Base-by-base conservation (phyloP, 148 eudicot species). In the Vaccinium myrtillus region DNA sequence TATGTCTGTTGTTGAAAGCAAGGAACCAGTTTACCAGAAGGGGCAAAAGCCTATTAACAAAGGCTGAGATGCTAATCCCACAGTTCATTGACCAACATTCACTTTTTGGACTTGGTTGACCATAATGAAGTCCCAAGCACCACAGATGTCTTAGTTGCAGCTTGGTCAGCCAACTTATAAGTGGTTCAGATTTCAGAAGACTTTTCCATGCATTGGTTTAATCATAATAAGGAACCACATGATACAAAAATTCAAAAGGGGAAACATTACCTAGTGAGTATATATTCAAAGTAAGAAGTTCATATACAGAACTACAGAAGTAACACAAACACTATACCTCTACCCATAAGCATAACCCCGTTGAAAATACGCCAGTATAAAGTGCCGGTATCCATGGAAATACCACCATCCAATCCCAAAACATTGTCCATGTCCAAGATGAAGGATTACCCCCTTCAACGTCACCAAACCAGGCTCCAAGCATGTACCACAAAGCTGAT, bases 301-400 rank as follows among this genome's bases (percentile, higher is more conserved):
- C 43, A 51, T 18, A 15, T 5, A 30, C 49, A 0, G 3, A 16
- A 10, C 8, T 5, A 30, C 49, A 0, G 3, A 16, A 10, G 78
- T 23, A 13, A 73, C 30, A 32, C 8, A 70, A 25, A 46, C 2
- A 46, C n/a, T 30, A 46, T 91, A 94, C 97, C 95, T 94, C 97
- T 71, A 89, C 75, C 95, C 95, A 92, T 81, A 92, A 87, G 90
- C 97, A 94, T 81, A 94, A 55, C 46, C 94, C 90, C 1, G 96
- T 92, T 14, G 95, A 92, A 32, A 94, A 89, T 56, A 89, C 46
- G 12, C 97, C 95, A 19, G 97, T 91, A 69, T 94, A 94, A 77
- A 92, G 82, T 21, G 95, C 97, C 58, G 97, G 94, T 82, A 94
- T 80, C 97, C 95, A 92, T 21, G 97, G 97, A 84, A 92, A 92